Evolutionary conservation across 1,139 yeast species (phyloP).

Genomic region (Kurtzmaniella quercitrusa): DNA sequence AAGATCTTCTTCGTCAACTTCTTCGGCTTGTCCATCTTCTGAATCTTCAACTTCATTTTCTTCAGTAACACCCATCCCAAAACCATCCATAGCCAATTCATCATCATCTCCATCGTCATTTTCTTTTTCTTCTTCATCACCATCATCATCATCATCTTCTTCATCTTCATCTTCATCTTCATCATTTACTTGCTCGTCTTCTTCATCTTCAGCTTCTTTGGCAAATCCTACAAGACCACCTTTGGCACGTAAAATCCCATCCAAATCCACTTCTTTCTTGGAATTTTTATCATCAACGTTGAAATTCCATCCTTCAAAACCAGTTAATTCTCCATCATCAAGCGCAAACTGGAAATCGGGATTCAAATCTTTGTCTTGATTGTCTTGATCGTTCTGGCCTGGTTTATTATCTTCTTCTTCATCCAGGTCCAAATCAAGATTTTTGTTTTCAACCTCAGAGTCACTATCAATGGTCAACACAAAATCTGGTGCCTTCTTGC

Average conservation of each 20-base stretch:
- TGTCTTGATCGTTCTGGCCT: constrained; percentile 23
- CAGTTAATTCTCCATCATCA: constrained; percentile 50
- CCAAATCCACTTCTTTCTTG: constrained; percentile 75
- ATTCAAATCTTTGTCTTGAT: constrained; percentile 50
- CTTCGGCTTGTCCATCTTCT: constrained; percentile 22
- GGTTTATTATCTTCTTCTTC: constrained; percentile 11
- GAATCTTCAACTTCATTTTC: constrained; percentile 21
- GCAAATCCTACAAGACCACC: constrained; percentile 66
- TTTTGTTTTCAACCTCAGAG: constrained; percentile 60
- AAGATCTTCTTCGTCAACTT: constrained; percentile 15
- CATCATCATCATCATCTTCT: constrained; percentile 21
- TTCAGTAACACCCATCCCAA: constrained; percentile 59
- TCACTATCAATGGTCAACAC: constrained; percentile 53
- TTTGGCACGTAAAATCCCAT: constrained; percentile 75
- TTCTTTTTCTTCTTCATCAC: constrained; percentile 22
- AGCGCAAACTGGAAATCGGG: constrained; percentile 68
- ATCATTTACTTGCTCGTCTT: constrained; percentile 22
- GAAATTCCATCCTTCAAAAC: constrained; percentile 83
- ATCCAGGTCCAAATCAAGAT: constrained; percentile 17
- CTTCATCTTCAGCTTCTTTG: constrained; percentile 26
- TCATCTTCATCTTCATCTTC: constrained; percentile 20
- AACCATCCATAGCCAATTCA: constrained; percentile 65
- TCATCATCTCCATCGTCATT: constrained; percentile 40
- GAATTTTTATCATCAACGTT: constrained; percentile 31
- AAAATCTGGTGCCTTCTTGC: constrained; percentile 19